phyloP scores from a whole-genome alignment of 2,329 filamentous ascomycete genomes.

The Botryotinia narcissicola region DNA sequence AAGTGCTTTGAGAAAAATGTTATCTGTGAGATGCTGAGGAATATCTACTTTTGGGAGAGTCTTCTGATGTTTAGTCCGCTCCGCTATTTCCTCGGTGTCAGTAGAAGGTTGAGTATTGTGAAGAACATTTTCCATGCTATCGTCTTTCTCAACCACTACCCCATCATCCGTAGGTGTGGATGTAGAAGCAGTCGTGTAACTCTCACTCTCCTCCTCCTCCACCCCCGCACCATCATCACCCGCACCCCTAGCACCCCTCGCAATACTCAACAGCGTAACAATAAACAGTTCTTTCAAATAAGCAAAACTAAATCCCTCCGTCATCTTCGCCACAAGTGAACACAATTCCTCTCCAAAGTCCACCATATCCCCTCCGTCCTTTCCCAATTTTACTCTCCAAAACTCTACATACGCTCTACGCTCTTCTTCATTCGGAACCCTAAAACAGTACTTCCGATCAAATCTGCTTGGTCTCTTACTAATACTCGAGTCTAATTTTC shows the following conservation, averaged over 20 bases:
- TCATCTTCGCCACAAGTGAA: conserved; percentile 56
- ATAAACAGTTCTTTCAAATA: conserved; percentile 70
- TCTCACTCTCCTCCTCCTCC: conserved; percentile 54
- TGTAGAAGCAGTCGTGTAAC: neutral
- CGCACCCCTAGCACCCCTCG: conserved; percentile 37
- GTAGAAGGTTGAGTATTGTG: neutral
- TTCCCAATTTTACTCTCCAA: conserved; percentile 57
- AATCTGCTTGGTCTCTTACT: conserved; percentile 64
- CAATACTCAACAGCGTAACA: conserved; percentile 58
- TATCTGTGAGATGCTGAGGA: conserved; percentile 28
- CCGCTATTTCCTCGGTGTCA: neutral
- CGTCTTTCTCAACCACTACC: conserved; percentile 19
- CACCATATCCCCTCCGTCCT: conserved; percentile 55
- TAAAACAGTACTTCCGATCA: conserved; percentile 65
- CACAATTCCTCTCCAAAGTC: conserved; percentile 59
- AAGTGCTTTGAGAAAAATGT: conserved; percentile 29
- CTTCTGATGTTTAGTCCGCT: conserved; percentile 15
- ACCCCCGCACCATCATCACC: conserved; percentile 48
- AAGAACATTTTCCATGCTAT: neutral
- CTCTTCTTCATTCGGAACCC: conserved; percentile 53
- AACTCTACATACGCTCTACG: conserved; percentile 58
- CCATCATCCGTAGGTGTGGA: conserved; percentile 12
- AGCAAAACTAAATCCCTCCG: conserved; percentile 63
- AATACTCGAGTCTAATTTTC: conserved; percentile 64
- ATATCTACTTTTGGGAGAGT: conserved; percentile 26